Base-by-base conservation (phyloP, 495 filamentous ascomycete species). In the Aspergillus heteromorphus region DNA sequence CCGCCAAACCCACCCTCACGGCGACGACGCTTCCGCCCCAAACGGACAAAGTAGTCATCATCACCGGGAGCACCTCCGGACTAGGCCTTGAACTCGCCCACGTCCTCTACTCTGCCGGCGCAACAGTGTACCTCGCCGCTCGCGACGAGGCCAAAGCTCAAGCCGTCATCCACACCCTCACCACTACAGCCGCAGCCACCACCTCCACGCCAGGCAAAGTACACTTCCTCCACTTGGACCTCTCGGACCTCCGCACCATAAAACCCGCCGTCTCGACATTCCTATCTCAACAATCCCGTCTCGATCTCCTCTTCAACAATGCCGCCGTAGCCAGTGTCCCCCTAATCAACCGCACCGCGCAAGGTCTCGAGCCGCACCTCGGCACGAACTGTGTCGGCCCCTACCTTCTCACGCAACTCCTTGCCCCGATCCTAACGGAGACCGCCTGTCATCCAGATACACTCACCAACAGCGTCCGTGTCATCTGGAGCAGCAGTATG, bases 351-450 rank as follows among this genome's bases (percentile, higher is more conserved):
- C 54, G 69, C 2, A 83, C 83, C 0, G 54, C 62, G 1, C 83
- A 89, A 45, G 83, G 84, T 17, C 86, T 82, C 64, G 85, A 90
- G 58, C 65, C 80, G 8, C 83, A 87, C 54, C 83, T 88, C 45
- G 84, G 80, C 11, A 81, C 79, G 9, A 90, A 90, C 60, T 79
- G 89, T 59, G 66, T 89, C 31, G 82, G 79, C 4, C 85, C 87
- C 56, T 79, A 79, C 16, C 74, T 87, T 0, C 67, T 90, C 8
- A 82, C 79, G 30, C 73, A 76, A 23, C 72, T 81, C 0, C 66
- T 90, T 2, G 68, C 87, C 0, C 83, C 84, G 0, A 66, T 73
- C 1, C 68, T 89, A 1, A 45, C 57, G 19, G 23, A 5, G 9
- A 49, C 48, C 2, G 8, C 65, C 38, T 3, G 6, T 6, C 9